phyloP scores from a whole-genome alignment of 306 rosid genomes.

The Vachellia pachyceras region DNA sequence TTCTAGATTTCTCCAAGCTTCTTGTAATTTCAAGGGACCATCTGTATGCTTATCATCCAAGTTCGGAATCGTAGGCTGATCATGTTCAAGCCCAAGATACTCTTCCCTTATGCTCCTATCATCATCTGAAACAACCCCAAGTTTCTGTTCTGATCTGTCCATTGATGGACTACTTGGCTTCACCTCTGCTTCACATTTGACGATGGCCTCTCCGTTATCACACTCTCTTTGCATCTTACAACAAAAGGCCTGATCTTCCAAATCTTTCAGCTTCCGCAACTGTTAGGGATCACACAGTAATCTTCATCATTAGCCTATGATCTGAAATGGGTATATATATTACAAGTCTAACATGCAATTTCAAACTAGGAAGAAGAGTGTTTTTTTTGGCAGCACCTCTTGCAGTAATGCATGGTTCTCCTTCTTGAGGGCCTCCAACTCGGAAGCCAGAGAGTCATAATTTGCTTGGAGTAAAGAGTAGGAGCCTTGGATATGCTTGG shows the following conservation, averaged over 20 bases:
- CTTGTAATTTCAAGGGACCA: conserved; percentile 68
- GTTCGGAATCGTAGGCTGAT: conserved; percentile 53
- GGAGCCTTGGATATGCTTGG: conserved; percentile 80
- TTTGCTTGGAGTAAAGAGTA: conserved; percentile 53
- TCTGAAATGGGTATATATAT: not conserved
- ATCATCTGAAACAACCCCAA: conserved; percentile 66
- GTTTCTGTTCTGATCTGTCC: conserved; percentile 66
- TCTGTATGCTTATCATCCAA: conserved; percentile 56
- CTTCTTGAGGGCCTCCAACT: conserved; percentile 68
- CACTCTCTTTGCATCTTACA: conserved; percentile 34
- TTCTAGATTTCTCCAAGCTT: conserved; percentile 74
- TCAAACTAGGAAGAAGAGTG: not conserved
- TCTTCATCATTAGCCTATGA: not conserved
- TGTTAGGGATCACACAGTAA: conserved; percentile 37
- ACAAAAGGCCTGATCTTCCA: conserved; percentile 42
- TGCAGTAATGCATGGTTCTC: conserved; percentile 70
- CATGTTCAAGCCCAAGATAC: conserved; percentile 57
- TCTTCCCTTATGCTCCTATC: conserved; percentile 60
- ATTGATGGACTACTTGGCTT: conserved; percentile 51
- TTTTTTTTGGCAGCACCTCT: conserved; percentile 60
- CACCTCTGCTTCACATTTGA: conserved; percentile 39
- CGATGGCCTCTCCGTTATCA: conserved; percentile 45
- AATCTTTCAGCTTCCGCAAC: conserved; percentile 80
- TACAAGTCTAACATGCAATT: not conserved
- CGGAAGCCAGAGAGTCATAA: conserved; percentile 64